A percentile compares a stretch with the other conserved stretches of the same genome.
phyloP scores from a whole-genome alignment of 2,329 filamentous ascomycete genomes.

The Tolypocladium inflatum region DNA sequence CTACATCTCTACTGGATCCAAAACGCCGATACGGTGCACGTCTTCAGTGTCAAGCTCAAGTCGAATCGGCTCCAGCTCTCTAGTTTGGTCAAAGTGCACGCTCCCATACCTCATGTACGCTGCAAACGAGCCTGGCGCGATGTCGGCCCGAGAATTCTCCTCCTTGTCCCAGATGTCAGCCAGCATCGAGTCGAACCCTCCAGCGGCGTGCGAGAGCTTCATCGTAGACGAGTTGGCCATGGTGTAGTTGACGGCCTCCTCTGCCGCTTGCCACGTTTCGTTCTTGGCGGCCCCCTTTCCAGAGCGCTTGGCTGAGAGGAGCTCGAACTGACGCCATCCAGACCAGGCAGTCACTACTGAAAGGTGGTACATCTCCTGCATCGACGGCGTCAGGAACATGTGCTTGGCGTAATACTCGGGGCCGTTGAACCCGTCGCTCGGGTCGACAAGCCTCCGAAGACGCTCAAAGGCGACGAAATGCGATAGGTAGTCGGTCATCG shows the following conservation, averaged over 20 bases:
- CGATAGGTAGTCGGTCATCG: conserved; percentile 19
- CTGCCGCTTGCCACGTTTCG: conserved; percentile 11
- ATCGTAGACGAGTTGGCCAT: conserved; percentile 20
- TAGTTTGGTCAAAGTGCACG: conserved; percentile 22
- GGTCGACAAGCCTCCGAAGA: conserved; percentile 23
- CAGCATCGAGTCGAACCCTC: conserved; percentile 12
- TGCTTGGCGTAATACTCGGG: conserved; percentile 21
- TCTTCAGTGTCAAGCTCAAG: neutral
- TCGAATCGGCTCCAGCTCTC: conserved; percentile 8
- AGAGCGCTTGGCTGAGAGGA: conserved; percentile 10
- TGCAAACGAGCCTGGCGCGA: conserved; percentile 21
- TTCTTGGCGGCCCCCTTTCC: conserved; percentile 8
- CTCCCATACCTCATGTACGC: conserved; percentile 24
- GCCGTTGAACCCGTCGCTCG: conserved; percentile 22
- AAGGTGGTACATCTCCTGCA: conserved; percentile 8
- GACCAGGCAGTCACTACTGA: neutral
- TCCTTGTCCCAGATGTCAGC: conserved; percentile 19
- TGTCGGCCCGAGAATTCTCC: conserved; percentile 21
- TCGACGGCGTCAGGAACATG: conserved; percentile 15
- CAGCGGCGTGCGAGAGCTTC: conserved; percentile 24
- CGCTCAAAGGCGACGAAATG: conserved; percentile 19
- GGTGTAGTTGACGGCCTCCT: conserved; percentile 17
- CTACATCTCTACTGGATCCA: neutral
- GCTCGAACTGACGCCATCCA: conserved; percentile 11
- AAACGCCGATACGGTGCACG: neutral